Evolutionary conservation across 2,329 filamentous ascomycete species (phyloP), one percentile per base, ranked within the genome.

Genomic region (Pestalotiopsis sp.): DNA sequence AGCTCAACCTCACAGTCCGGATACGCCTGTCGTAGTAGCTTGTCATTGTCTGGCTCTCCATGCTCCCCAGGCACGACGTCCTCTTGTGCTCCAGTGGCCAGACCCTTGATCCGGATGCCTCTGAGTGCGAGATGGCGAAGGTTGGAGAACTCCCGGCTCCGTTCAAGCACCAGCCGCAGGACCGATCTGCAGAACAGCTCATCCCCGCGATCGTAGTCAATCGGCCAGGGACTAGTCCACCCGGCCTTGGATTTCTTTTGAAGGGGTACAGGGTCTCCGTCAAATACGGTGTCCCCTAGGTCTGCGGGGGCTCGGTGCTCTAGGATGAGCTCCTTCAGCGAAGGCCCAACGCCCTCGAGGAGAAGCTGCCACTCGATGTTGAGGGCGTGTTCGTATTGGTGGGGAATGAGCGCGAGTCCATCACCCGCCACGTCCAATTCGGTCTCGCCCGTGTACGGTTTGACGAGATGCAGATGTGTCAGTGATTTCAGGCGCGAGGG

Each of bases 401-500:
- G 9, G 23, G 62, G 38, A 5, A 49, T 49, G 3, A 36, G 17
- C 3, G 23, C 7, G 9, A 60, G 36, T 2, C 27, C 11, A 20
- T 49, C 36, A 20, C 45, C 17, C 25, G 17, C 14, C 2, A n/a
- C 60, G 25, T 59, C 60, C 2, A 27, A 1, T 2, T 0, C 0
- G 13, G 9, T 57, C 5, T 61, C 4, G 23, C 62, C 52, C 1
- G n/a, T 20, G 17, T 40, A 65, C 1, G 67, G 67, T 13, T 61
- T 65, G 62, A 68, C 67, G 1, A 68, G 62, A 23, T 68, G 67
- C 4, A 68, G 49, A 20, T 68, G 67, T 31, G 62, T 68, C 7
- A 68, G 61, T 7, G 31, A 27, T 13, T 14, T 38, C 6, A 68
- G 49, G 14, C 41, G 41, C 31, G 12, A 23, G 11, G 58, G 59